Conservation (phyloP, 495 filamentous ascomycete genomes). For the Tuber indicum region DNA sequence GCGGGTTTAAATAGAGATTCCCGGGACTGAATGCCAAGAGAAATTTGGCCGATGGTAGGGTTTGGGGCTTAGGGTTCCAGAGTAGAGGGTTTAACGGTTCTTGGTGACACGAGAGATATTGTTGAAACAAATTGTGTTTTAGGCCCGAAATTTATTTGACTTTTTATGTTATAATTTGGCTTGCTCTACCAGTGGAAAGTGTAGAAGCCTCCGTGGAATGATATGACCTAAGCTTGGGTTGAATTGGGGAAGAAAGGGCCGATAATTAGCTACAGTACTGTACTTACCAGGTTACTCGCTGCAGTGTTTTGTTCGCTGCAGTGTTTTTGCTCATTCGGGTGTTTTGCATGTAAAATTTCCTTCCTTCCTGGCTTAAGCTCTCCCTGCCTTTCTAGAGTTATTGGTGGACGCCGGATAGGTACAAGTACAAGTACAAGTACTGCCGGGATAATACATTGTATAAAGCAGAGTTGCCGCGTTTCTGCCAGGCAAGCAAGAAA, state of each 20-base stretch:
- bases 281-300: too few species aligned
- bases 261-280: neutral
- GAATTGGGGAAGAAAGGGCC: neutral
- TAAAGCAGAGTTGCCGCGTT: too few species aligned
- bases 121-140: neutral
- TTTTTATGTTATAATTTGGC: neutral
- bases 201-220: neutral
- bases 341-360: too few species aligned
- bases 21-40: constrained; percentile 14
- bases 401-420: too few species aligned
- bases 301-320: too few species aligned
- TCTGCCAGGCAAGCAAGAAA: too few species aligned
- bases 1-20: constrained; percentile 5
- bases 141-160: neutral
- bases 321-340: too few species aligned
- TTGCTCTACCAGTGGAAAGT: neutral
- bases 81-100: neutral
- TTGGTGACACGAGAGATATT: neutral
- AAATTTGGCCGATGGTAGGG: constrained; percentile 21
- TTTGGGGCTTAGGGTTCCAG: constrained; percentile 15
- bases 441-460: too few species aligned
- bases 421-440: too few species aligned
- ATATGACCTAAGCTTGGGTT: neutral
- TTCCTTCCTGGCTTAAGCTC: too few species aligned
- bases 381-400: too few species aligned